These are phyloP conservation scores for Gyrodon lividus DNA, from an alignment of 768 basidiomycete genomes.

Conservation along the genomic window DNA sequence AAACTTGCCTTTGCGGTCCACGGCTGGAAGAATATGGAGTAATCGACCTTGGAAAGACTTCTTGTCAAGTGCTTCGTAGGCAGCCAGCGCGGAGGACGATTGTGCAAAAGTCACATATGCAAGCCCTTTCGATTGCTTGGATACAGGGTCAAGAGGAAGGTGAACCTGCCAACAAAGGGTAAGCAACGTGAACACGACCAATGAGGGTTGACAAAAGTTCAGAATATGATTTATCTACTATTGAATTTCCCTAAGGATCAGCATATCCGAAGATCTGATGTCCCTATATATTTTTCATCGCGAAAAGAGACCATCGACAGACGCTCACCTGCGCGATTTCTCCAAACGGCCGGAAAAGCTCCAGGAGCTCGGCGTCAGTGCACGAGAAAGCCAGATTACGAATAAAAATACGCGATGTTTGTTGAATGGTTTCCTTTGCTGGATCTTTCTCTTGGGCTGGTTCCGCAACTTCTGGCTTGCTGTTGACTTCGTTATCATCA, in stretches of 20 bases:
- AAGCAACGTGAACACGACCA: neutral
- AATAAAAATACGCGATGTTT: constrained; percentile 81
- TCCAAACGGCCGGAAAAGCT: constrained; percentile 69
- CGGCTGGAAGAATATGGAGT: constrained; percentile 85
- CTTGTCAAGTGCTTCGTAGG: constrained; percentile 77
- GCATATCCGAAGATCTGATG: constrained; percentile 52
- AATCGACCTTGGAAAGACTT: constrained; percentile 89
- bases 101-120: constrained; percentile 56
- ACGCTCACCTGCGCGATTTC: constrained; percentile 70
- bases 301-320: constrained; percentile 7
- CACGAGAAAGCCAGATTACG: constrained; percentile 94
- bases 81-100: constrained; percentile 54
- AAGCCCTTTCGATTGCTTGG: constrained; percentile 55
- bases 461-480: constrained; percentile 7
- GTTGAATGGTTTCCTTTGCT: constrained; percentile 52
- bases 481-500: constrained; percentile 42
- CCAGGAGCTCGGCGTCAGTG: constrained; percentile 64
- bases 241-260: constrained; percentile 48
- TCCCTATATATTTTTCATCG: constrained; percentile 52
- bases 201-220: constrained; percentile 21
- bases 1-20: constrained; percentile 56
- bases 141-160: constrained; percentile 48
- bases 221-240: constrained; percentile 48
- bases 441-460: constrained; percentile 29
- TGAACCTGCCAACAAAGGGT: constrained; percentile 44